Conservation (phyloP, 345 rosid species). For the Mercurialis annua region DNA sequence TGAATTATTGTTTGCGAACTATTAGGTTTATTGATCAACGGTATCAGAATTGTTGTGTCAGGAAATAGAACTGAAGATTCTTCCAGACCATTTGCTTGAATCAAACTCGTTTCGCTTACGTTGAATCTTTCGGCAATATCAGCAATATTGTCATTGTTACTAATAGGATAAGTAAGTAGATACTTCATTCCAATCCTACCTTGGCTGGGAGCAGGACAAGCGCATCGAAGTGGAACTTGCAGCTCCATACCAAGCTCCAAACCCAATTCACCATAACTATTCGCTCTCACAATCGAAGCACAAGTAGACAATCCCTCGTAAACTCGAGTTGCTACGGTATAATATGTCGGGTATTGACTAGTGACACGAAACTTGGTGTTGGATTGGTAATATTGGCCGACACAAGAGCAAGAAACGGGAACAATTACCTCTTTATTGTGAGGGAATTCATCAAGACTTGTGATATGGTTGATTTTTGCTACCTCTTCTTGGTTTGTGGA, state of each 20-base stretch:
- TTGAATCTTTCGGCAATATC: constrained; percentile 38
- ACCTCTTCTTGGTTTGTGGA: constrained; percentile 30
- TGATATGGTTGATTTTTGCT: constrained; percentile 38
- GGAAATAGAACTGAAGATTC: constrained; percentile 24
- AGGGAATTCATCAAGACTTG: constrained; percentile 26
- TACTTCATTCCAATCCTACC: constrained; percentile 31
- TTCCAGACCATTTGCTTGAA: constrained; percentile 37
- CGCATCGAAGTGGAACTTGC: constrained; percentile 43
- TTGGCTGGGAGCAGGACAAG: constrained; percentile 48
- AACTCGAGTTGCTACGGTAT: constrained; percentile 19
- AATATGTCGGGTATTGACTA: constrained; percentile 12
- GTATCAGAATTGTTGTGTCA: constrained; percentile 49
- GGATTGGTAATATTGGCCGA: constrained; percentile 33
- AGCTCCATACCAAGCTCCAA: constrained; percentile 24
- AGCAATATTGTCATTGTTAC: constrained; percentile 25
- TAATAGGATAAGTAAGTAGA: constrained; percentile 39
- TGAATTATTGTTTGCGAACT: constrained; percentile 35
- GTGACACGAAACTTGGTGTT: constrained; percentile 23
- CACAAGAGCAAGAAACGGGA: constrained; percentile 42
- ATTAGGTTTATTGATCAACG: constrained; percentile 33
- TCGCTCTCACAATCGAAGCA: constrained; percentile 27
- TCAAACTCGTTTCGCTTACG: constrained; percentile 22
- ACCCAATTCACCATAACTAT: neutral
- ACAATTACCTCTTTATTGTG: constrained; percentile 35
- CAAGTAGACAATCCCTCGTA: constrained; percentile 43